Evolutionary conservation across 768 basidiomycete species (phyloP), one percentile per base, ranked within the genome.

Genomic region (Naganishia friedmannii): DNA sequence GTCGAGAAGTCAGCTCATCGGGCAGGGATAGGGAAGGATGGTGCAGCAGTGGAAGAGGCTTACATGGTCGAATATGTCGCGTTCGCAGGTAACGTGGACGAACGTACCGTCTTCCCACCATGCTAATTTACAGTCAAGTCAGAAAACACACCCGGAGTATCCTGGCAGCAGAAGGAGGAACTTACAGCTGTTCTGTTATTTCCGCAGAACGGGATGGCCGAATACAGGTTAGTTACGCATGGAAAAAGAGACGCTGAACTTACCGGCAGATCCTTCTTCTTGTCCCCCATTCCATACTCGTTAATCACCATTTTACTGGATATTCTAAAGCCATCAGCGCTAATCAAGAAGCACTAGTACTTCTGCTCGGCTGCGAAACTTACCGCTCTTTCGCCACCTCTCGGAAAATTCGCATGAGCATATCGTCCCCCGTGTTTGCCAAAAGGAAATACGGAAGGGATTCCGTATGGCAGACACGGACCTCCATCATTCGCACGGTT

Each of bases 381-480:
- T 26, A 69, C 67, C 76, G 76, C 8, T 56, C 39, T 29, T 70
- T 70, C 15, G 79, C 79, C 34, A 65, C 57, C 23, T 39, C 37
- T 31, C 78, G 67, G 48, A 80, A 46, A 37, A 75, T 74, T 72
- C 76, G 78, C 78, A 79, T 78, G 31, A 80, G 67, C 13, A 65
- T 65, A 46, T 78, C 76, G 69, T 80, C 78, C 1, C 79, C 79
- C n/a, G 77, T 78, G 60, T 79, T 78, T 6, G 75, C 77, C 28
- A 80, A 68, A 21, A 79, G 65, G 75, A 78, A 79, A 57, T 77
- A 80, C 13, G 77, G 76, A 0, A 79, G 60, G 9, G 65, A 68
- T 32, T 74, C 68, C 28, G 66, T 65, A 3, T 77, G 76, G 48
- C 77, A 80, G 12, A 80, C 68, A 4, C 79, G 74, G 39, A 80